A percentile compares a stretch with the other conserved stretches of the same genome.
These are phyloP conservation scores for Suillus cothurnatus DNA, from an alignment of 768 basidiomycete species.

Conservation along the genomic window DNA sequence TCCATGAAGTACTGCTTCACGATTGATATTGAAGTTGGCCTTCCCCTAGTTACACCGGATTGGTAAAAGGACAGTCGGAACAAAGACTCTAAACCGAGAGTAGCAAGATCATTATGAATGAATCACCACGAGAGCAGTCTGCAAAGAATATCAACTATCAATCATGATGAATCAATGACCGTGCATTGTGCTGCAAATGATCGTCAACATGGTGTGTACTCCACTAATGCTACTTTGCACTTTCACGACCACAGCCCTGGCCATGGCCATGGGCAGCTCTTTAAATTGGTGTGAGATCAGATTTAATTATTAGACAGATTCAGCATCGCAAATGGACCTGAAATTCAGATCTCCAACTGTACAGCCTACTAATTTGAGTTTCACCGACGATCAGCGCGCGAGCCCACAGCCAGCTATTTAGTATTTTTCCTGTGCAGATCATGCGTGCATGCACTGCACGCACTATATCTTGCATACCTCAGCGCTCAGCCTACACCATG, in stretches of 20 bases:
- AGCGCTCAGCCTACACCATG: background rate
- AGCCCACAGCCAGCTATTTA: background rate
- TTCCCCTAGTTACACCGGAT: background rate
- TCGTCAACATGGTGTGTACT: background rate
- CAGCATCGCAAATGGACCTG: too few relatives aligned
- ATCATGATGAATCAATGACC: background rate
- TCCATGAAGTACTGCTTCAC: background rate
- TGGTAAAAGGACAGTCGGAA: background rate
- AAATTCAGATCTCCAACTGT: background rate
- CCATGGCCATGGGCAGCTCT: too few relatives aligned
- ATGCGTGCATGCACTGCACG: background rate
- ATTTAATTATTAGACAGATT: too few relatives aligned
- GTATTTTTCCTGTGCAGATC: background rate
- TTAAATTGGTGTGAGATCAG: too few relatives aligned
- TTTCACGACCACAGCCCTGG: background rate
- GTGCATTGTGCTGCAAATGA: background rate
- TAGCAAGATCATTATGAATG: background rate
- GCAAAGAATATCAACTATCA: too few relatives aligned
- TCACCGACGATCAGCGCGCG: background rate
- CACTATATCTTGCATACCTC: background rate
- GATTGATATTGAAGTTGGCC: background rate
- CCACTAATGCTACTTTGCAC: background rate
- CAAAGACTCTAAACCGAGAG: background rate
- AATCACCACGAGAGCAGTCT: background rate
- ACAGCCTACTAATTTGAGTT: background rate